Evolutionary conservation across 352 stramenopile species (phyloP), one percentile per base, ranked within the genome.

Genomic region (Aphanomyces invadans): DNA sequence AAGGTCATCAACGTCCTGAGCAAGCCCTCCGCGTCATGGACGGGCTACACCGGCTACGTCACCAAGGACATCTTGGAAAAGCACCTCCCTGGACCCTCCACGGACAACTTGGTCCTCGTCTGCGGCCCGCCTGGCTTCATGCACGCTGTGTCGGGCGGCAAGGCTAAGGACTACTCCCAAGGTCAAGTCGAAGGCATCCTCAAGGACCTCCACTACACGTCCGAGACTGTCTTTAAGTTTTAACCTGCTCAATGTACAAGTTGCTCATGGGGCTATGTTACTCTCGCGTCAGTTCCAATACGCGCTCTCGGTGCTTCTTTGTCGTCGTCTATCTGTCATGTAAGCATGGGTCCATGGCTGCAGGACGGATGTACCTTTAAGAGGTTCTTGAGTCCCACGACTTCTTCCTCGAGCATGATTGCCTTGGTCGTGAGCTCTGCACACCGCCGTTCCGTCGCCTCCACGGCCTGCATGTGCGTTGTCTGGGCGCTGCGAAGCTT

Each of bases 51-150:
- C 53, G 90, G 88, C 66, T 88, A 83, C 55, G 76, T 97, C 25
- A 79, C 78, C 64, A 87, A 89, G 72, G 81, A 94, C 45, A 90
- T 96, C 76, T 73, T 96, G 64, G 63, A 92, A 68, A 75, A 87
- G 45, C 76, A 85, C 73, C 87, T 97, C 59, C 88, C 89, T 0
- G 73, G 69, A 44, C 83, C 89, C 11, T 85, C 80, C 12, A 74
- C 91, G 31, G 85, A 96, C 29, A 70, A 83, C 70, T 71, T 96
- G 26, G 76, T 97, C 31, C 92, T 88, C 42, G 86, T 97, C 54
- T 97, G 89, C 70, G 90, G 90, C 15, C 90, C 90, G 23, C 88
- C 81, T 11, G 79, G 83, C 21, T 92, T 97, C 80, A 95, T 95
- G 87, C 87, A 93, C 73, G 80, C 91, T 67, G 68, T 96, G 52